Evolutionary conservation across 2,329 filamentous ascomycete genomes (phyloP).

Genomic region (Cadophora luteo-olivacea): DNA sequence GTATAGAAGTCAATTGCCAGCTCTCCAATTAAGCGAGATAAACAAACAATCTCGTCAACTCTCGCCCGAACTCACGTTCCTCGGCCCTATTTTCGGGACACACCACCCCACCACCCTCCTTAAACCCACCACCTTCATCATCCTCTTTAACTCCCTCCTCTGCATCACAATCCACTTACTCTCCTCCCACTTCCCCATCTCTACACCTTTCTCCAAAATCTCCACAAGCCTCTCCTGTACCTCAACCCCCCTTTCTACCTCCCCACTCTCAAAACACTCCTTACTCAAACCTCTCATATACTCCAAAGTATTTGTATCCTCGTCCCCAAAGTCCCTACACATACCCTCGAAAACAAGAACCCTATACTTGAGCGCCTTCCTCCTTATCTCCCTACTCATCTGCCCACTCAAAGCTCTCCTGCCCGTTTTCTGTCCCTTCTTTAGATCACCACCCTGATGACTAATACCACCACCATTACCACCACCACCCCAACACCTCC

Average conservation of each 20-base stretch:
- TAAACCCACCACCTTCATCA: background rate
- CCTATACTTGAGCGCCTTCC: background rate
- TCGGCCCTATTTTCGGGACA: background rate
- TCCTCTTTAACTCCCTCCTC: background rate
- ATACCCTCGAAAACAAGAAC: background rate
- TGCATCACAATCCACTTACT: background rate
- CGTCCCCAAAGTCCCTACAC: background rate
- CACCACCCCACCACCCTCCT: background rate
- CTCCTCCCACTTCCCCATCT: background rate
- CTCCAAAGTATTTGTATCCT: background rate
- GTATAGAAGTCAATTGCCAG: background rate
- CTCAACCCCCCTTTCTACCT: background rate
- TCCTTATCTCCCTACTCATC: background rate
- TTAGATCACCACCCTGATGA: too few relatives aligned
- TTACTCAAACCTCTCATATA: background rate
- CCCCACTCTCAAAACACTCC: background rate
- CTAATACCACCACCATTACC: background rate
- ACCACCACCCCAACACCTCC: background rate
- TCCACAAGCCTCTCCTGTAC: background rate
- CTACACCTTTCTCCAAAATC: background rate
- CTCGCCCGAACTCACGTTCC: background rate
- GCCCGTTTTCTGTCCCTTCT: background rate
- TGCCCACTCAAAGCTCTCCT: background rate
- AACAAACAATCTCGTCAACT: constrained; percentile 1
- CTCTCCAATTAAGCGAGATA: background rate